Conservation (phyloP, 179 eudicot genomes). For the Silene coronaria region DNA sequence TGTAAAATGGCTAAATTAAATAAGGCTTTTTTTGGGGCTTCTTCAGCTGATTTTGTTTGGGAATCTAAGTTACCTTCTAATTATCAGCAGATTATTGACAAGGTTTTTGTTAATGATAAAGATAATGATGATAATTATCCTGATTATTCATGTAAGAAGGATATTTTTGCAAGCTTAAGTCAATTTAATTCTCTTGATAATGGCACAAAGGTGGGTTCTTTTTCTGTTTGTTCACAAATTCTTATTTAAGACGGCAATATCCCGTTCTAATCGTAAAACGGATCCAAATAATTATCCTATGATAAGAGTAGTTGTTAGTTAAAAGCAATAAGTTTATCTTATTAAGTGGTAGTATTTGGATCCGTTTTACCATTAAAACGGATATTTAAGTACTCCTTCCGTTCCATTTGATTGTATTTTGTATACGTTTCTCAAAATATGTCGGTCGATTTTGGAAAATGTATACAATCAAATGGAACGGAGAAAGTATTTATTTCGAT, state of each 20-base stretch:
- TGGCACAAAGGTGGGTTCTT: slow-evolving; percentile 55
- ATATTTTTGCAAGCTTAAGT: slow-evolving; percentile 57
- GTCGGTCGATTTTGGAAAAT: too few species aligned
- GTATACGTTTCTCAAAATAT: too few species aligned
- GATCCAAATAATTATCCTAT: too few species aligned
- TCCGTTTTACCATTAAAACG: too few species aligned
- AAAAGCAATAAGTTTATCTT: too few species aligned
- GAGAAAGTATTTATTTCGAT: not conserved
- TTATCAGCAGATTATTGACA: slow-evolving; percentile 41
- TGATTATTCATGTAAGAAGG: slow-evolving; percentile 49
- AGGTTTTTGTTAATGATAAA: slow-evolving; percentile 31
- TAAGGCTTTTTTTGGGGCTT: slow-evolving; percentile 61
- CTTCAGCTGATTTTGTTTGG: slow-evolving; percentile 86
- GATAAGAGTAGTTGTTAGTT: too few species aligned
- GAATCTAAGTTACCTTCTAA: slow-evolving; percentile 68
- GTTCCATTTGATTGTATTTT: too few species aligned
- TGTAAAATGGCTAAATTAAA: slow-evolving; percentile 56
- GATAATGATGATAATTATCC: slow-evolving; percentile 19
- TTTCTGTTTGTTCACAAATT: not conserved
- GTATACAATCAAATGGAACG: not conserved
- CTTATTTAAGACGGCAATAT: too few species aligned
- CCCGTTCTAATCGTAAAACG: too few species aligned
- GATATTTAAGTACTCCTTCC: too few species aligned
- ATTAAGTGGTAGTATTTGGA: too few species aligned
- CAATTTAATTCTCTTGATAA: slow-evolving; percentile 53